Base-by-base conservation (phyloP, 306 rosid species). In the Vigna hirtella region DNA sequence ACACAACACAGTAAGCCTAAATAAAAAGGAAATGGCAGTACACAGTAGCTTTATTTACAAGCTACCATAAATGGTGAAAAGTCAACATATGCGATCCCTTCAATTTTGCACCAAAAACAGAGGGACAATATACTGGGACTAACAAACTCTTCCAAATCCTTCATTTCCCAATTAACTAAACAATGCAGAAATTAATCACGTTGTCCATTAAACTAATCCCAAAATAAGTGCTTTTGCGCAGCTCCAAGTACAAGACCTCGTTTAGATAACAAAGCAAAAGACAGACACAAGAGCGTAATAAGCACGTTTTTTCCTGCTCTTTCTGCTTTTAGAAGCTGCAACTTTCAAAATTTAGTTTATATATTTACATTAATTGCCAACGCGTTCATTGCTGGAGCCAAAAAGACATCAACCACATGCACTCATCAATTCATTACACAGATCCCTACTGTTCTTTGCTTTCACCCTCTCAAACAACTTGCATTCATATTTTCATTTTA, bases 351-450 rank as follows among this genome's bases (percentile, higher is more conserved):
- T 10, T 32, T 62, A 38, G 61, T 51, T 53, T 65, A 55, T 22
- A 13, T 53, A 24, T 66, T 86, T 42, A 42, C 10, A 42, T 9
- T 42, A 24, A 79, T 76, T 72, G 62, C 61, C 40, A 58, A 81
- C 85, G 87, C 88, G 88, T 48, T 57, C 43, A 2, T 52, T 73
- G 88, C 65, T 30, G 28, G 64, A 50, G 71, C 75, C 83, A 64
- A 50, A 73, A 81, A 76, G 82, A 81, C 82, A 82, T 64, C 76
- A 43, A 77, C 42, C 93, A 88, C 93, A 78, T 85, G 94, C 67
- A 5, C 61, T 79, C 77, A 87, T 90, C 92, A 90, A 88, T 86
- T 82, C 86, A 20, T 40, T 83, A 78, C 79, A 70, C 87, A 43
- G 6, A 74, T 76, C 66, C 69, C 82, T 57, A 40, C 68, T 49